phyloP scores from a whole-genome alignment of 75 land plant species.

The Ceratopteris richardii region DNA sequence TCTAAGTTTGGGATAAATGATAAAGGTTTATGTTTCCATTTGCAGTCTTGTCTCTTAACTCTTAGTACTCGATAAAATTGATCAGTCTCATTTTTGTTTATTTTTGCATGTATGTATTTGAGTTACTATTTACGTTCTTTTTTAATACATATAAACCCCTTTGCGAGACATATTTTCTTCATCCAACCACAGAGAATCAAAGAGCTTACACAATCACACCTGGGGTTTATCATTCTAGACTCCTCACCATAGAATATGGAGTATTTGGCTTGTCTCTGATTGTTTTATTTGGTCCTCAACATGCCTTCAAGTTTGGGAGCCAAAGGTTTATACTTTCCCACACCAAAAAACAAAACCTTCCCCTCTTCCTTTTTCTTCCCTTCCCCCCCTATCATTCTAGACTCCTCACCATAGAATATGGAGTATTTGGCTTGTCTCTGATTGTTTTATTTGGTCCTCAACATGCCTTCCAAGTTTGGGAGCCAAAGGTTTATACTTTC shows the following conservation, averaged over 20 bases:
- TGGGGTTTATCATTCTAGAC: constrained; percentile 88
- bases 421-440: constrained; percentile 34
- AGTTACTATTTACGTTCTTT: background rate
- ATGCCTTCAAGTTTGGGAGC: background rate
- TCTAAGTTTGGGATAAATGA: background rate
- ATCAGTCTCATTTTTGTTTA: background rate
- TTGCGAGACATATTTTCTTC: constrained; percentile 33
- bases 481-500: background rate
- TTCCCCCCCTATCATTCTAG: constrained; percentile 80
- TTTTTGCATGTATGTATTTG: background rate
- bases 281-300: background rate
- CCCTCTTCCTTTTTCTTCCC: no score
- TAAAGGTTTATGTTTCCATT: background rate
- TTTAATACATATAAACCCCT: background rate
- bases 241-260: constrained; percentile 59
- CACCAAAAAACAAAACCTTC: no score
- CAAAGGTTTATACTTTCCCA: background rate
- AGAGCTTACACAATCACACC: constrained; percentile 58
- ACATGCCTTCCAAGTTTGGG: background rate
- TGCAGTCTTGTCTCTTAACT: background rate
- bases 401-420: constrained; percentile 61
- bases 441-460: background rate
- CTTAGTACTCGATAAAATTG: background rate
- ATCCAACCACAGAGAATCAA: constrained; percentile 25
- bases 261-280: constrained; percentile 27